These are phyloP conservation scores for Syzygium grande DNA, from an alignment of 345 rosid genomes.

Conservation along the genomic window DNA sequence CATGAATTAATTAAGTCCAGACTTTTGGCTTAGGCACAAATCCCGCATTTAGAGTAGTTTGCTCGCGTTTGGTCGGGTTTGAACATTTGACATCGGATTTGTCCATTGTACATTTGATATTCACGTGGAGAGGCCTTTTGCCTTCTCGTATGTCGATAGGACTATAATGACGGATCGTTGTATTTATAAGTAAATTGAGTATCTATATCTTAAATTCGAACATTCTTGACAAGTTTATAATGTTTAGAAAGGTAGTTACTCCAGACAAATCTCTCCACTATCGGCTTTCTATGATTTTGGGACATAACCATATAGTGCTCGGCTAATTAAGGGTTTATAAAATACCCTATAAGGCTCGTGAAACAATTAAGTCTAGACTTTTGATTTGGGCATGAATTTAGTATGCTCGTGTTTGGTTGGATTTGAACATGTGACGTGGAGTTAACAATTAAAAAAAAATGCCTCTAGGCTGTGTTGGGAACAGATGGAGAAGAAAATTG, in stretches of 20 bases:
- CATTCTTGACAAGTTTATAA: neutral
- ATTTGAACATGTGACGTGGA: neutral
- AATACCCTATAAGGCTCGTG: accelerated
- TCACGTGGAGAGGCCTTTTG: neutral
- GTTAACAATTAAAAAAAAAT: too few species aligned
- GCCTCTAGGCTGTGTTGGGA: neutral
- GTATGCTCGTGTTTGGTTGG: neutral
- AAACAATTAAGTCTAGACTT: neutral
- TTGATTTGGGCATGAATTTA: neutral
- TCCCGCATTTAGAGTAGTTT: neutral
- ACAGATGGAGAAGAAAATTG: neutral
- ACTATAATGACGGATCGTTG: neutral
- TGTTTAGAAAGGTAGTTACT: neutral
- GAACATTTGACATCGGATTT: neutral
- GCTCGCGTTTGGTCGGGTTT: neutral
- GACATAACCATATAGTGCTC: neutral
- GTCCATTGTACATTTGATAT: neutral
- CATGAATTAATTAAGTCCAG: neutral
- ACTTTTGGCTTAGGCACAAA: neutral
- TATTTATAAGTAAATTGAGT: neutral
- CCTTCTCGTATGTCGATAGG: neutral
- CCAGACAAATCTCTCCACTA: too few species aligned
- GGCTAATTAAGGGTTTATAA: neutral
- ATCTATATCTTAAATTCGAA: neutral
- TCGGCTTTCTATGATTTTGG: neutral